Evolutionary conservation across 345 rosid genomes (phyloP).

Genomic region (Eucalyptus caleyi): DNA sequence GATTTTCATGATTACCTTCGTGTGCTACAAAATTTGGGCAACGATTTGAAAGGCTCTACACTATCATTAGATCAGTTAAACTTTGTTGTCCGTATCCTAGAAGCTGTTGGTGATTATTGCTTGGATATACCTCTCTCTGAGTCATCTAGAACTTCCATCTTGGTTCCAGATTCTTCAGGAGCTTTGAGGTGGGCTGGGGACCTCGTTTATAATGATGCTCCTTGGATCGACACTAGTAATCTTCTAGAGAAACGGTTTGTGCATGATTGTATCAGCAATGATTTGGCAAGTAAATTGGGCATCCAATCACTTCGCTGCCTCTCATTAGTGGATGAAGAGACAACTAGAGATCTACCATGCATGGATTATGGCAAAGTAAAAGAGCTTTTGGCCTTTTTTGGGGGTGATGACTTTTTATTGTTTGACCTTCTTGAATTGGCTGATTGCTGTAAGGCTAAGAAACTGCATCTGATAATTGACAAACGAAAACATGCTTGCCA

Average conservation of each 20-base stretch:
- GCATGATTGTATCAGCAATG: slow-evolving; percentile 73
- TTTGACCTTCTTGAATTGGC: slow-evolving; percentile 96
- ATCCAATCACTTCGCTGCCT: slow-evolving; percentile 79
- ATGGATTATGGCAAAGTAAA: slow-evolving; percentile 71
- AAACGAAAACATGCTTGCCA: slow-evolving; percentile 81
- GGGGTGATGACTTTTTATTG: slow-evolving; percentile 67
- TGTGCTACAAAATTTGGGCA: slow-evolving; percentile 59
- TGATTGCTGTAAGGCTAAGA: slow-evolving; percentile 84
- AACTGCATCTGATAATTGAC: slow-evolving; percentile 72
- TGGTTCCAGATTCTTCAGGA: slow-evolving; percentile 73
- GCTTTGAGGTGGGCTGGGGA: slow-evolving; percentile 42
- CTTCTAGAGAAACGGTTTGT: slow-evolving; percentile 62
- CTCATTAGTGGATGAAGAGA: slow-evolving; percentile 69
- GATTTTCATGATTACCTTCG: slow-evolving; percentile 67
- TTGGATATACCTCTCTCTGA: slow-evolving; percentile 34
- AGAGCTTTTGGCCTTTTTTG: slow-evolving; percentile 68
- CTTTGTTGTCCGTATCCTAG: slow-evolving; percentile 77
- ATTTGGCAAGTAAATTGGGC: slow-evolving; percentile 77
- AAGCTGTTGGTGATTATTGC: slow-evolving; percentile 69
- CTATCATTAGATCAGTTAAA: slow-evolving; percentile 59
- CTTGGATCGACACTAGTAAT: slow-evolving; percentile 78
- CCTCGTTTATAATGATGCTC: slow-evolving; percentile 90
- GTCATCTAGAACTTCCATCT: slow-evolving; percentile 36
- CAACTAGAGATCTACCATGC: slow-evolving; percentile 86
- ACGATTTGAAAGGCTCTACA: slow-evolving; percentile 46